These are phyloP conservation scores for Staphylotrichum longicolle DNA, from an alignment of 495 filamentous ascomycete genomes.

Conservation along the genomic window DNA sequence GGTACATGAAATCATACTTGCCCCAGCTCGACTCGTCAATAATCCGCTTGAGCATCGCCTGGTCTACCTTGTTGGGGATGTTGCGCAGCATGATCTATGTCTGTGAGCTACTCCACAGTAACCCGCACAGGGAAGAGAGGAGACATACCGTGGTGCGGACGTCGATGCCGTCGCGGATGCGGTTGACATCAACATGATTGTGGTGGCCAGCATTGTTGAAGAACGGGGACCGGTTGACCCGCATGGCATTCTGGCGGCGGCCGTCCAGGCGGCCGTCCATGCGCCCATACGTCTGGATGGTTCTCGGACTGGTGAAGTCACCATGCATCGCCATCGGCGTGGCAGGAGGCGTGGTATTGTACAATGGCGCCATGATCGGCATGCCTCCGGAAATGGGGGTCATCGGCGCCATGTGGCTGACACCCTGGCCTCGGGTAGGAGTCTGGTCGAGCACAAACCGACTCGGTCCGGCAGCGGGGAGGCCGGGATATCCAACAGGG, in stretches of 20 bases:
- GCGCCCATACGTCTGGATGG: slow-evolving; percentile 31
- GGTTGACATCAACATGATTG: slow-evolving; percentile 64
- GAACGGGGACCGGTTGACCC: slow-evolving; percentile 41
- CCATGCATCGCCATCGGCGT: slow-evolving; percentile 36
- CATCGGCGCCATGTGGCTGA: slow-evolving; percentile 24
- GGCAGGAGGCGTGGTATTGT: slow-evolving; percentile 34
- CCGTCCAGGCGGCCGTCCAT: slow-evolving; percentile 33
- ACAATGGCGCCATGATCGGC: slow-evolving; percentile 29
- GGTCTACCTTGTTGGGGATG: slow-evolving; percentile 87
- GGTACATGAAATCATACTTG: slow-evolving; percentile 90
- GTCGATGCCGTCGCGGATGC: slow-evolving; percentile 65
- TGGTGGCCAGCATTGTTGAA: slow-evolving; percentile 52
- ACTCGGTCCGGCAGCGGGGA: slow-evolving; percentile 23
- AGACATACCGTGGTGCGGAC: slow-evolving; percentile 68
- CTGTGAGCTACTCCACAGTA: slow-evolving; percentile 17
- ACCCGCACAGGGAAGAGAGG: neutral
- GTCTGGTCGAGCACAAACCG: slow-evolving; percentile 40
- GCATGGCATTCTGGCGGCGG: slow-evolving; percentile 44
- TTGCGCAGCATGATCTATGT: slow-evolving; percentile 90
- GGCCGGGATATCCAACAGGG: slow-evolving; percentile 36
- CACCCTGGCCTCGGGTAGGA: slow-evolving; percentile 33
- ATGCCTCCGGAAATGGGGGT: slow-evolving; percentile 26
- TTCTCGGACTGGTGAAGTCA: slow-evolving; percentile 34
- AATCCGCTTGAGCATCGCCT: slow-evolving; percentile 74
- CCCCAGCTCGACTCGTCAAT: slow-evolving; percentile 75